These are phyloP conservation scores for Globisporangium sylvaticum DNA, from an alignment of 352 stramenopile species.

Conservation along the genomic window DNA sequence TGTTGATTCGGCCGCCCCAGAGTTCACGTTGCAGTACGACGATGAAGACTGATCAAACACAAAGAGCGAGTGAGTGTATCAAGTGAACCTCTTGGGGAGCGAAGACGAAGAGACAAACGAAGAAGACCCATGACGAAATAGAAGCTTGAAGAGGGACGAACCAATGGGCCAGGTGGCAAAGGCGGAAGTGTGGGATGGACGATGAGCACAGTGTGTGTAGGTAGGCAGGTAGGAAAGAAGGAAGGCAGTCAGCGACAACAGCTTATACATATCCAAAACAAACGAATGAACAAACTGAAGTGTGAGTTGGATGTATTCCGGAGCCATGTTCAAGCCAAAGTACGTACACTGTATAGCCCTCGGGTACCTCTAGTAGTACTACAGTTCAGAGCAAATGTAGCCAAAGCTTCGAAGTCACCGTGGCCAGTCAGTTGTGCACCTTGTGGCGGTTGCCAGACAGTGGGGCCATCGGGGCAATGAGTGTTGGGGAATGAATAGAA, in stretches of 20 bases:
- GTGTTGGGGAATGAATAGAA: not conserved
- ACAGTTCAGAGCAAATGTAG: not conserved
- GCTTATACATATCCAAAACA: not conserved
- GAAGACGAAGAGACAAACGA: not conserved
- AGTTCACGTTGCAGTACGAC: constrained; percentile 79
- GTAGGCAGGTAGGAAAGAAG: not conserved
- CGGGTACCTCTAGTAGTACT: not conserved
- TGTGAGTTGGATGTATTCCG: not conserved
- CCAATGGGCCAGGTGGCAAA: not conserved
- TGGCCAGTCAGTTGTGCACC: not conserved
- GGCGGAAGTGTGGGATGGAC: not conserved
- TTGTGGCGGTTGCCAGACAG: not conserved
- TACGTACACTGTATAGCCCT: not conserved
- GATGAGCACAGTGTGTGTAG: not conserved
- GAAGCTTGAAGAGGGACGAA: not conserved
- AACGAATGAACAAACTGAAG: not conserved
- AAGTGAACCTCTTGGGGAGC: not conserved
- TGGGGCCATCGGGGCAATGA: not conserved
- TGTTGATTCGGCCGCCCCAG: constrained; percentile 40
- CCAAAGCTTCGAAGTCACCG: not conserved
- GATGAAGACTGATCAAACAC: constrained; percentile 50
- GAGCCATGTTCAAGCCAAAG: not conserved
- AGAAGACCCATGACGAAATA: not conserved
- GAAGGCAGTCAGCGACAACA: not conserved
- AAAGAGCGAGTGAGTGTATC: not conserved